Percentiles rank a stretch among this genome's conserved stretches.
phyloP scores from a whole-genome alignment of 164 flowering plant species.

The Vitis labrusca region DNA sequence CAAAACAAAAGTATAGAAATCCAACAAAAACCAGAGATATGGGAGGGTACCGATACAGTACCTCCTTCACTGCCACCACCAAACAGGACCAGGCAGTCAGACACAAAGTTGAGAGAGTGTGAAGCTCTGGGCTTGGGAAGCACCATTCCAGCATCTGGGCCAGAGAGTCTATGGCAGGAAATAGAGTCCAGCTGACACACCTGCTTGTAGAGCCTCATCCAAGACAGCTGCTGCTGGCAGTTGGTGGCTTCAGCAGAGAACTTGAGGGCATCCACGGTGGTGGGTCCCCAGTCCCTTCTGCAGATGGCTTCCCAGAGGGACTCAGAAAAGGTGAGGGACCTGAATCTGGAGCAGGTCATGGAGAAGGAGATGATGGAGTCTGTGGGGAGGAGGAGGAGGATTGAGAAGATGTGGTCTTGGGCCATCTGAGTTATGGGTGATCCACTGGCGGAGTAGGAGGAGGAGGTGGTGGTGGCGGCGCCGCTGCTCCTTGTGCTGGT shows the following conservation, averaged over 20 bases:
- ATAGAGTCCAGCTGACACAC: slow-evolving; percentile 55
- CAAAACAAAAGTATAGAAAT: neutral
- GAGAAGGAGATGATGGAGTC: slow-evolving; percentile 71
- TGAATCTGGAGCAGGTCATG: slow-evolving; percentile 73
- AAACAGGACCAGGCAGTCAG: slow-evolving; percentile 77
- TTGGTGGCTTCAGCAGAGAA: slow-evolving; percentile 11
- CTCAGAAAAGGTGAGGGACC: slow-evolving; percentile 51
- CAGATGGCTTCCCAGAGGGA: slow-evolving; percentile 78
- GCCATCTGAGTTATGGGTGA: slow-evolving; percentile 41
- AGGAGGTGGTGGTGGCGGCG: slow-evolving; percentile 13
- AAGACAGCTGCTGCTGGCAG: slow-evolving; percentile 27
- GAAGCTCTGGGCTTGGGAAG: slow-evolving; percentile 77
- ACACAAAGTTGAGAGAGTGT: slow-evolving; percentile 81
- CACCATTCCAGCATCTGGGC: slow-evolving; percentile 22
- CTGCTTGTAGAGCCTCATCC: slow-evolving; percentile 67
- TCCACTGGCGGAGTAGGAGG: slow-evolving; percentile 11
- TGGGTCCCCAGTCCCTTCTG: slow-evolving; percentile 69
- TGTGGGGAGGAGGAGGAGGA: slow-evolving; percentile 73
- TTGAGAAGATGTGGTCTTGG: slow-evolving; percentile 66
- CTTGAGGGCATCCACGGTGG: slow-evolving; percentile 53
- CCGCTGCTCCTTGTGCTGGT: slow-evolving; percentile 19
- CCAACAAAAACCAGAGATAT: neutral
- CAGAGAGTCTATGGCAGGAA: slow-evolving; percentile 41
- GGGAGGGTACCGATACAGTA: slow-evolving; percentile 18
- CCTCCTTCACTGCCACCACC: slow-evolving; percentile 99